Evolutionary conservation across 768 basidiomycete species (phyloP).

Genomic region (Mrakia blollopis): DNA sequence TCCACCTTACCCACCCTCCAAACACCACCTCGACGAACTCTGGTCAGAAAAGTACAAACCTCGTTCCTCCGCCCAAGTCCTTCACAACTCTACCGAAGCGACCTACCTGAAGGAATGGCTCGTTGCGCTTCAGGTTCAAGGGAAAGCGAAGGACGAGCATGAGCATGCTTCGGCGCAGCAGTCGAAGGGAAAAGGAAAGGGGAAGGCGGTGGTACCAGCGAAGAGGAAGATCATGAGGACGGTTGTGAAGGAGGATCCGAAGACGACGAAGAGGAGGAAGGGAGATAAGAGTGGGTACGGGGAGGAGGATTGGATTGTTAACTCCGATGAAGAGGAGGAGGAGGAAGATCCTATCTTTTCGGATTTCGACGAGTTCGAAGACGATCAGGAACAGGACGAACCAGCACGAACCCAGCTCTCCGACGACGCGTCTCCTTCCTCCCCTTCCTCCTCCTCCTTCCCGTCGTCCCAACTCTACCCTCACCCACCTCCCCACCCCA

Average conservation of each 20-base stretch:
- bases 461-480: background rate
- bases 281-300: background rate
- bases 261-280: slow-evolving; percentile 27
- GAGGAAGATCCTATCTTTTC: slow-evolving; percentile 39
- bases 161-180: background rate
- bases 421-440: background rate
- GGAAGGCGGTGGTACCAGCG: slow-evolving; percentile 10
- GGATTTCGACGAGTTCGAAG: slow-evolving; percentile 27
- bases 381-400: slow-evolving; percentile 23
- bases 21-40: slow-evolving; percentile 36
- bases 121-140: slow-evolving; percentile 39
- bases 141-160: background rate
- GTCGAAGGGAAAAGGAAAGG: background rate
- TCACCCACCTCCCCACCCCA: background rate
- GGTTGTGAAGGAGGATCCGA: slow-evolving; percentile 35
- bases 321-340: slow-evolving; percentile 32
- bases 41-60: slow-evolving; percentile 44
- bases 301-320: slow-evolving; percentile 43
- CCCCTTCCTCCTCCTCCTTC: background rate
- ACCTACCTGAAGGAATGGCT: slow-evolving; percentile 44
- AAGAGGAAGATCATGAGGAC: slow-evolving; percentile 38
- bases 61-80: slow-evolving; percentile 37
- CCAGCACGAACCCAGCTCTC: too few relatives aligned
- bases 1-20: slow-evolving; percentile 31
- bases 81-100: slow-evolving; percentile 43